Percentiles rank a stretch among this genome's conserved stretches.
Evolutionary conservation across 306 rosid genomes (phyloP).

Genomic region (Mimosa pudica): DNA sequence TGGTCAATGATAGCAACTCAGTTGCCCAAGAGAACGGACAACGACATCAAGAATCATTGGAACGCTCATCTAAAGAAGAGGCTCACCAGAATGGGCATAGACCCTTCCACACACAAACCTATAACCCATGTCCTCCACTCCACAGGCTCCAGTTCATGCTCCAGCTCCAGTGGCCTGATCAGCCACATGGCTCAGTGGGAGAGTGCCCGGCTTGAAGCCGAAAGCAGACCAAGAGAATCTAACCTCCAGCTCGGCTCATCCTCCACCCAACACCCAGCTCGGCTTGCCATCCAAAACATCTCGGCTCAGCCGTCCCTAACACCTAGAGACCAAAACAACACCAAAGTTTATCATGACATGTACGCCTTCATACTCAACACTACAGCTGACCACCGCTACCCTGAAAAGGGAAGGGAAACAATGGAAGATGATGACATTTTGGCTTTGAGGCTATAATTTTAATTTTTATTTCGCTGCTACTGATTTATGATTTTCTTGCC

Average conservation of each 20-base stretch:
- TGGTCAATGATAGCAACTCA: conserved; percentile 49
- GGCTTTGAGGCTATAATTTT: background rate
- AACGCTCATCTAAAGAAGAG: conserved; percentile 45
- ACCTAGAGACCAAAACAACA: background rate
- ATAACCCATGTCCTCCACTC: background rate
- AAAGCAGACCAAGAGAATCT: conserved; percentile 26
- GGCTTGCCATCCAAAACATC: conserved; percentile 22
- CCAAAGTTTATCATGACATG: background rate
- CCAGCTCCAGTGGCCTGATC: background rate
- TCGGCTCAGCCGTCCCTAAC: background rate
- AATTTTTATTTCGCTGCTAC: too few relatives aligned
- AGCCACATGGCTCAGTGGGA: background rate
- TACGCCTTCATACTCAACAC: conserved; percentile 30
- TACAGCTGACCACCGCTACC: background rate
- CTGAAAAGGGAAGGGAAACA: background rate
- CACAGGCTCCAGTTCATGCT: background rate
- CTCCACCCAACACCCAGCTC: background rate
- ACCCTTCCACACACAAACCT: conserved; percentile 43
- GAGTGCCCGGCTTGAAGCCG: background rate
- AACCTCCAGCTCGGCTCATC: conserved; percentile 5
- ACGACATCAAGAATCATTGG: conserved; percentile 52
- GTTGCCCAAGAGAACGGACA: conserved; percentile 44
- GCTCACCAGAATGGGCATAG: conserved; percentile 42
- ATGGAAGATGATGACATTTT: conserved; percentile 14
- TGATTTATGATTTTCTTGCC: too few relatives aligned